A percentile compares a stretch with the other conserved stretches of the same genome.
Evolutionary conservation across 345 rosid genomes (phyloP).

Genomic region (Eucalyptus paniculata): DNA sequence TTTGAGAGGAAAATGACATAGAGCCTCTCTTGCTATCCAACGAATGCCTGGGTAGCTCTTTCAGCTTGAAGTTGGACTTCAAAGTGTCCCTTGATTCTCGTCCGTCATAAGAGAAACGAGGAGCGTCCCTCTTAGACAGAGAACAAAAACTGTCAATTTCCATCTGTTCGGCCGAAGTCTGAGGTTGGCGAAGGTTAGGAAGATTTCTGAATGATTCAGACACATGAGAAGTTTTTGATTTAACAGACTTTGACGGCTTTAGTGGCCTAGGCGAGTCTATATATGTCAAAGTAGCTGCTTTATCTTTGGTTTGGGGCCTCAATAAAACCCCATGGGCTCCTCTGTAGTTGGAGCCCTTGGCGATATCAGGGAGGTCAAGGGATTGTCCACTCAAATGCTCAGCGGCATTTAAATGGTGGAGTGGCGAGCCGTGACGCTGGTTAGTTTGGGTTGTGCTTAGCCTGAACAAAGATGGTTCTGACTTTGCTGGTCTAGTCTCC

Average conservation of each 20-base stretch:
- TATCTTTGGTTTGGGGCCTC: slow-evolving; percentile 15
- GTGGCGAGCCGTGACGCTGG: not conserved
- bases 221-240: slow-evolving; percentile 20
- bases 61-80: slow-evolving; percentile 48
- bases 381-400: slow-evolving; percentile 17
- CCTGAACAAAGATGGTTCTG: slow-evolving; percentile 20
- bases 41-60: slow-evolving; percentile 81
- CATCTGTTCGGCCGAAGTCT: slow-evolving; percentile 13
- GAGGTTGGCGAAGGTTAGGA: slow-evolving; percentile 15
- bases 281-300: slow-evolving; percentile 29
- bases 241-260: slow-evolving; percentile 29
- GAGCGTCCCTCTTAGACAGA: slow-evolving; percentile 40
- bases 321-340: slow-evolving; percentile 35
- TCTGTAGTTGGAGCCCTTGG: slow-evolving; percentile 32
- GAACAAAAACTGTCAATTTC: not conserved
- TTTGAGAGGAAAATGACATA: slow-evolving; percentile 17
- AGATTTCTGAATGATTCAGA: slow-evolving; percentile 34
- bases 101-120: slow-evolving; percentile 84
- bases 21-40: slow-evolving; percentile 67
- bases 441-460: not conserved
- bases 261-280: slow-evolving; percentile 61
- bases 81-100: slow-evolving; percentile 37
- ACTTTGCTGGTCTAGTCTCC: slow-evolving; percentile 32
- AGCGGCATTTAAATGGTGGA: slow-evolving; percentile 17
- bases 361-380: slow-evolving; percentile 4